Evolutionary conservation across 2,329 filamentous ascomycete species (phyloP).

Genomic region (Clarireedia paspali): DNA sequence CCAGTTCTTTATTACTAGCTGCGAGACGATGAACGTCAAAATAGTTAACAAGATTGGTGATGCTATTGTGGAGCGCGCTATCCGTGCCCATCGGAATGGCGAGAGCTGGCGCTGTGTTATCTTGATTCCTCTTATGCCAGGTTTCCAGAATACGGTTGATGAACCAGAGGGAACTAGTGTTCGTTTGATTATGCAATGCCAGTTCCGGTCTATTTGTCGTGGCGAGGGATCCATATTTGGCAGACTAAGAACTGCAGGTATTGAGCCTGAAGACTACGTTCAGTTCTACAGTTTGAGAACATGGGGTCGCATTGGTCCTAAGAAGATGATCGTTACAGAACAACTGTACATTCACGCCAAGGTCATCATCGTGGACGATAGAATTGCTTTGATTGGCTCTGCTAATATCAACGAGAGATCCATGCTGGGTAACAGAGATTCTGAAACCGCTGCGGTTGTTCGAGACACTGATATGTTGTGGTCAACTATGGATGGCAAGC

Average conservation of each 20-base stretch:
- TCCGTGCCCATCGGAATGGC: constrained; percentile 71
- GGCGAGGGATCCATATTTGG: constrained; percentile 90
- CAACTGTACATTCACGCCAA: constrained; percentile 98
- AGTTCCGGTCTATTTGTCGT: constrained; percentile 91
- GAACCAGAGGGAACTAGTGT: constrained; percentile 91
- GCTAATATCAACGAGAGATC: constrained; percentile 98
- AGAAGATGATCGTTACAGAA: constrained; percentile 80
- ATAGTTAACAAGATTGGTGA: constrained; percentile 93
- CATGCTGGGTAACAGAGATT: constrained; percentile 86
- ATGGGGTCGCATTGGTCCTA: constrained; percentile 84
- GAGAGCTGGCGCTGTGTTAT: constrained; percentile 89
- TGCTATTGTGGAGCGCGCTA: constrained; percentile 85
- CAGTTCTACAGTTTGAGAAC: constrained; percentile 87
- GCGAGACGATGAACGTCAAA: constrained; percentile 76
- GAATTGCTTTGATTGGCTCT: constrained; percentile 87
- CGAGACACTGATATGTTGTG: constrained; percentile 88
- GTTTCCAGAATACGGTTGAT: constrained; percentile 94
- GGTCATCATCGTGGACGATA: constrained; percentile 90
- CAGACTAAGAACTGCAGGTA: constrained; percentile 66
- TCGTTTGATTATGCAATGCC: constrained; percentile 91
- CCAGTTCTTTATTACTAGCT: constrained; percentile 95
- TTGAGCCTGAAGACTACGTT: constrained; percentile 93
- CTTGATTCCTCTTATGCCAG: constrained; percentile 92
- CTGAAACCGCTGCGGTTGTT: constrained; percentile 83
- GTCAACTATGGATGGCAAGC: constrained; percentile 84